Evolutionary conservation across 768 basidiomycete species (phyloP).

Genomic region (Cystobasidium tubakii): DNA sequence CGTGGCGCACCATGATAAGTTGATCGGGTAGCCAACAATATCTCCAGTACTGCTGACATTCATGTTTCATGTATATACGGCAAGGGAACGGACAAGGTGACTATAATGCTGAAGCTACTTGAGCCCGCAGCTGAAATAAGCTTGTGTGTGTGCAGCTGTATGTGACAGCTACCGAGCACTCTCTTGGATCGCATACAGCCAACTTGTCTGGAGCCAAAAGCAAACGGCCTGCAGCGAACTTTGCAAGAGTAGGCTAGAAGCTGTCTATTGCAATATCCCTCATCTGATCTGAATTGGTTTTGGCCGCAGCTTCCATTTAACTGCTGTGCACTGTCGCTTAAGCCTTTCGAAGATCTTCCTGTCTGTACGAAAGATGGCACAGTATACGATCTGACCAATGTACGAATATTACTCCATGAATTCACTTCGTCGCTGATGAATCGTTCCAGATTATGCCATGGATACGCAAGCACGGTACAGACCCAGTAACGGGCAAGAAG

Average conservation of each 20-base stretch:
- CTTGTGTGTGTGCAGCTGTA: slow-evolving; percentile 24
- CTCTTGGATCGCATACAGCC: slow-evolving; percentile 34
- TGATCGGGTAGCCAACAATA: neutral
- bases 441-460: slow-evolving; percentile 44
- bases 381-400: slow-evolving; percentile 44
- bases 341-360: slow-evolving; percentile 46
- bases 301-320: slow-evolving; percentile 38
- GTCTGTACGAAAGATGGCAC: slow-evolving; percentile 44
- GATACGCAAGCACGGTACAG: slow-evolving; percentile 46
- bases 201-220: slow-evolving; percentile 27
- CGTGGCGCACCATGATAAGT: slow-evolving; percentile 28
- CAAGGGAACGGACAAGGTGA: slow-evolving; percentile 33
- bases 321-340: slow-evolving; percentile 44
- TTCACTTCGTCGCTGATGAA: neutral
- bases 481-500: slow-evolving; percentile 53
- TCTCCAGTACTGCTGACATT: neutral
- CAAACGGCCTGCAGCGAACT: slow-evolving; percentile 17
- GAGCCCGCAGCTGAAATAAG: no score
- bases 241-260: slow-evolving; percentile 14
- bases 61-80: slow-evolving; percentile 17
- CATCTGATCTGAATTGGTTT: neutral
- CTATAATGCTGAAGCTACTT: neutral
- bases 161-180: slow-evolving; percentile 38
- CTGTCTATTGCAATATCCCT: neutral
- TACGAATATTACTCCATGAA: neutral